Base-by-base conservation (phyloP, 2,329 filamentous ascomycete species). In the Xylariaceae sp. region DNA sequence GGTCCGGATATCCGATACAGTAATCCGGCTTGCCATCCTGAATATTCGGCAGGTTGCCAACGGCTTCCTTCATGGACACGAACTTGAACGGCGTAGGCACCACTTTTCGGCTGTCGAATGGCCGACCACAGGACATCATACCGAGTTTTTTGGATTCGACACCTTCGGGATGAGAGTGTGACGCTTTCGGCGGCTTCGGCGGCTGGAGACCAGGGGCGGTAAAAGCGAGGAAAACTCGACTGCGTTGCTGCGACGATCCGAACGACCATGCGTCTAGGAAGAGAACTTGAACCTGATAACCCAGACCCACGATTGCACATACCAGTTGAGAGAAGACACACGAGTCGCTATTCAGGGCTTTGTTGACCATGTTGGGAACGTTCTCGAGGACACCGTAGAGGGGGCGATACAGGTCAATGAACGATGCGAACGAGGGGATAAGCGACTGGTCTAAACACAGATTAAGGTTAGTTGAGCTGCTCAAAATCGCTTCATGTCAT, bases 361-460 rank as follows among this genome's bases (percentile, higher is more conserved):
- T 76, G 51, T 75, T 79, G 0, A 88, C 80, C 74, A 93, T 90
- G 0, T 75, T 78, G 0, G 82, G 73, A 0, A 95, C 90, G 64
- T 95, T 95, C 71, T 95, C 90, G 0, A 95, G 78, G 0, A 93
- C 65, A 0, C 86, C 88, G 68, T 89, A 93, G n/a, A 82, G 78
- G 0, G 90, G 90, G 0, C 87, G 81, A 64, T 90, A 92, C 0
- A 90, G 74, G 63, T 95, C 90, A 1, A 93, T 77, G 60, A 82
- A 90, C 0, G 89, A 85, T 0, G 86, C 86, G 44, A 93, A 90
- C 0, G 88, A 88, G 0, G 88, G 89, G 0, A 94, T 82, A 35
- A 94, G 82, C 0, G 89, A 92, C 39, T 88, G 88, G 68, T 94
- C 61, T 62, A 37, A 53, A 9, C 37, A 11, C 30, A 51, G 1